phyloP scores from a whole-genome alignment of 1,284 basidiomycete genomes.

The Cerrena zonata region DNA sequence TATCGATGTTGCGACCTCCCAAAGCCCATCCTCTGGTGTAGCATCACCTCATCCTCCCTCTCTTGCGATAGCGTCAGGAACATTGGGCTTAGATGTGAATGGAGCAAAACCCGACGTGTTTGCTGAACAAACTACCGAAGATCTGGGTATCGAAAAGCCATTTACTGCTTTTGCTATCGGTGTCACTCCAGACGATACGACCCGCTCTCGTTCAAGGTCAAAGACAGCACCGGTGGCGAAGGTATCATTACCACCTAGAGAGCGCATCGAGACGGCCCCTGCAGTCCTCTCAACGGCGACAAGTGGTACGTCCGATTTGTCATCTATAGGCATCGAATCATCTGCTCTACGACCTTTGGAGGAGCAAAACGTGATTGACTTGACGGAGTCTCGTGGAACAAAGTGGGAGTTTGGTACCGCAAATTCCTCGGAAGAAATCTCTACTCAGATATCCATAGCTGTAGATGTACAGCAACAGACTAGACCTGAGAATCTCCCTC shows the following conservation, averaged over 20 bases:
- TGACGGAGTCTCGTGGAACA: slow-evolving; percentile 28
- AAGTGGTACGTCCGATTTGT: background rate
- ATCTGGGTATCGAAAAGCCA: slow-evolving; percentile 21
- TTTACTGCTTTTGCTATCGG: slow-evolving; percentile 43
- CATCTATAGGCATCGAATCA: background rate
- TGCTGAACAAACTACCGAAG: slow-evolving; percentile 5
- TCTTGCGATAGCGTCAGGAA: slow-evolving; percentile 5
- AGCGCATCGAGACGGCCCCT: slow-evolving; percentile 3
- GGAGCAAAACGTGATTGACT: slow-evolving; percentile 29
- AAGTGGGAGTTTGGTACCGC: slow-evolving; percentile 60
- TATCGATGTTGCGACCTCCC: slow-evolving; percentile 30
- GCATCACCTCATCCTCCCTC: slow-evolving; percentile 7
- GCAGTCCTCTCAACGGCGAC: slow-evolving; percentile 5
- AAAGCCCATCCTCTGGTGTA: slow-evolving; percentile 20
- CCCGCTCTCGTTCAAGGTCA: slow-evolving; percentile 31
- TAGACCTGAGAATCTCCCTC: background rate
- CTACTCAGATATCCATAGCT: slow-evolving; percentile 2
- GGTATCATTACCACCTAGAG: slow-evolving; percentile 6
- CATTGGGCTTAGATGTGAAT: slow-evolving; percentile 10
- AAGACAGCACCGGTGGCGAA: slow-evolving; percentile 30
- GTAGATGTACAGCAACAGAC: background rate
- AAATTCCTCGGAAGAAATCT: slow-evolving; percentile 16
- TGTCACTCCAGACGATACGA: slow-evolving; percentile 35
- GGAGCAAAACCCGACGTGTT: background rate
- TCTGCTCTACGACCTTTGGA: background rate